Percentiles rank a stretch among this genome's conserved stretches.
These are phyloP conservation scores for Chrysosporium queenslandicum DNA, from an alignment of 2,329 filamentous ascomycete genomes.

Conservation along the genomic window DNA sequence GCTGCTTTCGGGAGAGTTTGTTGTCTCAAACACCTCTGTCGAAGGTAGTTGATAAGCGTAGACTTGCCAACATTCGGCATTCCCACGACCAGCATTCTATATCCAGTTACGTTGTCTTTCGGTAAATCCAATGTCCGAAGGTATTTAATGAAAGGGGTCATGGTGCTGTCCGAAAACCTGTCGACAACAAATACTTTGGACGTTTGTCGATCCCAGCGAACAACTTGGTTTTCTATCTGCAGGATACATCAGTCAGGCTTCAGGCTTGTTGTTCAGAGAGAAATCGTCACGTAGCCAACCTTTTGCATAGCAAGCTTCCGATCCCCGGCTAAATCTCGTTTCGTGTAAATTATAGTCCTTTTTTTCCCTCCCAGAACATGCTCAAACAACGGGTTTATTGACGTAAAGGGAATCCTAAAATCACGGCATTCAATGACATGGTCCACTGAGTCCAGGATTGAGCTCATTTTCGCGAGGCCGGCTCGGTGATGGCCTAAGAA, in stretches of 20 bases:
- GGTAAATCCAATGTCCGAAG: slow-evolving; percentile 17
- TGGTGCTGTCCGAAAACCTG: slow-evolving; percentile 25
- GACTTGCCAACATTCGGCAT: slow-evolving; percentile 99
- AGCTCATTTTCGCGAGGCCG: slow-evolving; percentile 72
- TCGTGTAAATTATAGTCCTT: slow-evolving; percentile 82
- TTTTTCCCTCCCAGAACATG: slow-evolving; percentile 60
- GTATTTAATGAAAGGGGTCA: slow-evolving; percentile 27
- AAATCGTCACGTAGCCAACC: slow-evolving; percentile 24
- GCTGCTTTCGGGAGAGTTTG: slow-evolving; percentile 43
- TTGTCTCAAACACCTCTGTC: slow-evolving; percentile 46
- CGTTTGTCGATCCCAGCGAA: slow-evolving; percentile 27
- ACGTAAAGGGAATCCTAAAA: slow-evolving; percentile 79
- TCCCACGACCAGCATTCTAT: slow-evolving; percentile 77
- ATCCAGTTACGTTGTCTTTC: slow-evolving; percentile 52
- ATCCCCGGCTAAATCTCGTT: slow-evolving; percentile 60
- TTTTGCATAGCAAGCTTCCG: slow-evolving; percentile 33
- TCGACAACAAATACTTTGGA: slow-evolving; percentile 30
- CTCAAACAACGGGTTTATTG: slow-evolving; percentile 83
- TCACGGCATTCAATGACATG: slow-evolving; percentile 92
- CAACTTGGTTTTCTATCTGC: slow-evolving; percentile 28
- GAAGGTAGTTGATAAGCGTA: slow-evolving; percentile 79
- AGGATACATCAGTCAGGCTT: not conserved
- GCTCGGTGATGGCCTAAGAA: slow-evolving; percentile 87
- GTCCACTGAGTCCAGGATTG: slow-evolving; percentile 66
- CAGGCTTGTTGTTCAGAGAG: not conserved